Conservation (phyloP, 768 basidiomycete species). For the Phanerochaete sordida region DNA sequence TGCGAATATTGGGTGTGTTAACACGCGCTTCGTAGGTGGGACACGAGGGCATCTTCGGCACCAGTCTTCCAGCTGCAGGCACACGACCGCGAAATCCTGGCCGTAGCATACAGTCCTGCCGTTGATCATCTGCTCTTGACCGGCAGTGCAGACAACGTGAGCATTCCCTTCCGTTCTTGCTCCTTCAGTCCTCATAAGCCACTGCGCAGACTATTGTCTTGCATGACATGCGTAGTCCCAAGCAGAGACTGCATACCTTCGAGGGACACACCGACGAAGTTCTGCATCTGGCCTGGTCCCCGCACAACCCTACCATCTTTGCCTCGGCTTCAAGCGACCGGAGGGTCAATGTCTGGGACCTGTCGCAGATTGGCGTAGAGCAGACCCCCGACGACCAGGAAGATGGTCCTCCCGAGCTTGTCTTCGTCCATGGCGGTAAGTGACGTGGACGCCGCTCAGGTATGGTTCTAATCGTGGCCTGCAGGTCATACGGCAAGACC, state of each 20-base stretch:
- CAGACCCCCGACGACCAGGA: slow-evolving; percentile 98
- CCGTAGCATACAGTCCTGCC: slow-evolving; percentile 87
- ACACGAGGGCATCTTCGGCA: slow-evolving; percentile 72
- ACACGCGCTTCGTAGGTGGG: slow-evolving; percentile 63
- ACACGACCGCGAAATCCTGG: slow-evolving; percentile 87
- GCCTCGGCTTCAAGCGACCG: slow-evolving; percentile 94
- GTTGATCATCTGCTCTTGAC: slow-evolving; percentile 79
- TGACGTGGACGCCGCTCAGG: not conserved
- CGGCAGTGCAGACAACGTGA: slow-evolving; percentile 92
- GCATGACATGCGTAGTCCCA: slow-evolving; percentile 80
- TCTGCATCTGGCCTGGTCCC: slow-evolving; percentile 93
- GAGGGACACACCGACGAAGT: slow-evolving; percentile 95
- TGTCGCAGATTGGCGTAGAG: slow-evolving; percentile 87
- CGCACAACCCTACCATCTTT: slow-evolving; percentile 87
- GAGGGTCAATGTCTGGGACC: slow-evolving; percentile 93
- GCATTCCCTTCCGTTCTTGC: slow-evolving; percentile 6
- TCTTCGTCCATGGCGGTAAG: slow-evolving; percentile 94
- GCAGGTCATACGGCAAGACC: slow-evolving; percentile 87
- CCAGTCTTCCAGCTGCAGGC: slow-evolving; percentile 75
- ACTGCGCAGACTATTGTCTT: slow-evolving; percentile 73
- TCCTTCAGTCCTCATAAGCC: too few relatives aligned
- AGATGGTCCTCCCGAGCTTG: slow-evolving; percentile 93
- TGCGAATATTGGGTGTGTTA: not conserved
- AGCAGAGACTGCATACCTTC: slow-evolving; percentile 82
- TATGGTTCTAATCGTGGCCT: not conserved